A percentile compares a stretch with the other conserved stretches of the same genome.
These are phyloP conservation scores for Yarrowia porcina DNA, from an alignment of 805 yeast species.

Conservation along the genomic window DNA sequence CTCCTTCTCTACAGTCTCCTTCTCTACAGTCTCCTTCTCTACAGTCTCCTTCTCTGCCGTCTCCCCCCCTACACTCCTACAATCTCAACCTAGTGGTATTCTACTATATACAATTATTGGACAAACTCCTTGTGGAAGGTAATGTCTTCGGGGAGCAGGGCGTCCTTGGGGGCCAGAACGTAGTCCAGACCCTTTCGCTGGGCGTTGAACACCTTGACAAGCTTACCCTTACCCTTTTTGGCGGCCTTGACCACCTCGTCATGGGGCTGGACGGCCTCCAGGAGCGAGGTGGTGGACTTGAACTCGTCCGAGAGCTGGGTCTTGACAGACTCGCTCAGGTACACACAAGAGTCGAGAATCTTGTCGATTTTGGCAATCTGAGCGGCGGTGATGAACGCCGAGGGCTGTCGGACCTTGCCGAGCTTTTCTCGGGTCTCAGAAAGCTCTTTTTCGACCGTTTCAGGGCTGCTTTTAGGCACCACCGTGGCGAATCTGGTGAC, in stretches of 20 bases:
- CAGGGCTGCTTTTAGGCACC: constrained; percentile 5
- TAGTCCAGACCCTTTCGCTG: constrained; percentile 21
- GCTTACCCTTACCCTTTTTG: constrained; percentile 24
- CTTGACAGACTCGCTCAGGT: background rate
- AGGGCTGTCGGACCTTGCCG: background rate
- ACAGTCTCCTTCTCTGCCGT: no score
- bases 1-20: no score
- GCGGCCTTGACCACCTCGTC: constrained; percentile 19
- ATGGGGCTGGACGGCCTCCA: constrained; percentile 18
- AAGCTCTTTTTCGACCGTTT: constrained; percentile 14
- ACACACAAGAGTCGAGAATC: background rate
- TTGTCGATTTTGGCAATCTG: constrained; percentile 19
- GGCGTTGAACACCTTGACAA: constrained; percentile 19
- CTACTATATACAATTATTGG: constrained; percentile 22
- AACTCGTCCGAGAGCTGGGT: constrained; percentile 1
- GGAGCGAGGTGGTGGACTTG: background rate
- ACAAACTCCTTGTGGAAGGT: constrained; percentile 21
- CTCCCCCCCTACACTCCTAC: no score
- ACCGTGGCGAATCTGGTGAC: background rate
- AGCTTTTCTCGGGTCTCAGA: background rate
- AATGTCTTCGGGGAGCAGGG: background rate
- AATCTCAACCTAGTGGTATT: no score
- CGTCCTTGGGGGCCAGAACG: constrained; percentile 24
- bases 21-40: no score
- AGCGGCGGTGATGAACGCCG: background rate